Evolutionary conservation across 176 grass and related monocot species (phyloP).

Genomic region (Ensete glaucum): DNA sequence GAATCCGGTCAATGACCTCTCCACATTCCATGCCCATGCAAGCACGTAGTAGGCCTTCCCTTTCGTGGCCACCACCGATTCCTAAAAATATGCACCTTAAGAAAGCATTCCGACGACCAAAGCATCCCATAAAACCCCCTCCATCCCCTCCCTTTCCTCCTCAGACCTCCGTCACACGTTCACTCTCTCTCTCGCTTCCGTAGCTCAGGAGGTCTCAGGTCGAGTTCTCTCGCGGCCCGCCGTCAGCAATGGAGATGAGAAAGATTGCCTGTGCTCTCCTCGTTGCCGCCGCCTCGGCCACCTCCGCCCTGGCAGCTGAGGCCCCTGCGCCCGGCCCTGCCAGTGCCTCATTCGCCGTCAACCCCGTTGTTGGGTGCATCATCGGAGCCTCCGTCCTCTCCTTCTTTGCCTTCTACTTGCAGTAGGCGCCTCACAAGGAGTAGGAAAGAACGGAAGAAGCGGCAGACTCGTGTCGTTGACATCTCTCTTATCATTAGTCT

Average conservation of each 20-base stretch:
- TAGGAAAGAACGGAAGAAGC: neutral
- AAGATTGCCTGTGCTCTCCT: constrained; percentile 81
- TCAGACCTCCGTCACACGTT: no score
- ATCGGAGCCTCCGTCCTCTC: constrained; percentile 60
- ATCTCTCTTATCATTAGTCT: no score
- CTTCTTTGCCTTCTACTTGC: constrained; percentile 65
- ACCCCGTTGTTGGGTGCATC: constrained; percentile 37
- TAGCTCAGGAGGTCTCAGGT: no score
- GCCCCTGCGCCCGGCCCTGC: constrained; percentile 60
- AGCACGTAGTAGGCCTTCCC: constrained; percentile 30
- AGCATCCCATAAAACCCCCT: constrained; percentile 51
- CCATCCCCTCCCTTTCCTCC: no score
- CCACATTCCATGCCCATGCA: constrained; percentile 32
- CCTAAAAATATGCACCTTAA: constrained; percentile 12
- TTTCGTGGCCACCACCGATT: constrained; percentile 31
- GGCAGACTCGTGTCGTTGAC: no score
- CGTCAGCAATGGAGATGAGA: constrained; percentile 75
- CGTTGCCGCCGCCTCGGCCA: constrained; percentile 52
- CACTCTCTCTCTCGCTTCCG: no score
- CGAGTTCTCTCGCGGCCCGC: neutral
- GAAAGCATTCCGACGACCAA: constrained; percentile 14
- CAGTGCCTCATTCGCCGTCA: constrained; percentile 35
- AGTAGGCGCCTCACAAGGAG: constrained; percentile 16
- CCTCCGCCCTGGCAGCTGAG: constrained; percentile 51
- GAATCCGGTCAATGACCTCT: no score